Base-by-base conservation (phyloP, 2,329 filamentous ascomycete species). In the Colletotrichum liaoningense region DNA sequence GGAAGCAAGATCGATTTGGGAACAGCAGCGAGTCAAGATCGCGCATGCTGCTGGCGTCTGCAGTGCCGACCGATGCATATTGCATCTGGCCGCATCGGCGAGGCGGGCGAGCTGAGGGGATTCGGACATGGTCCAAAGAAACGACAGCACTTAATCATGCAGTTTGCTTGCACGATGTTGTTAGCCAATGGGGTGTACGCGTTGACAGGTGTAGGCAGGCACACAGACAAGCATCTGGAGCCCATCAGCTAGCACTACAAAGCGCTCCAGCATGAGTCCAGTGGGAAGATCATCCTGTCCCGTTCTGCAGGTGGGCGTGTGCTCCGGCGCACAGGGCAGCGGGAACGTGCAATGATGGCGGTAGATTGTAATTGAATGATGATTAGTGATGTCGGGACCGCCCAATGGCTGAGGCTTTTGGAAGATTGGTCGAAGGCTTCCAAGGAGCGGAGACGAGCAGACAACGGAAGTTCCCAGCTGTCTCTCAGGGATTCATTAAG, bases 1-100 rank as follows among this genome's bases (percentile, higher is more conserved):
- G 67, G 57, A 70, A 66, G 67, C 71, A 71, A 60, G 71, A 71
- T 73, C 71, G 67, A 73, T 57, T 62, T 66, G 35, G 33, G 60
- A 71, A 66, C 60, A 22, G 52, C 62, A 42, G 49, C 35, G 28
- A 55, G 49, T 66, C 56, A 56, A 66, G 71, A 71, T 71, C 49
- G 55, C 55, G 60, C 70, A 70, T 73, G 70, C 60, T 66, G 60
- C 67, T 72, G 54, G 64, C 46, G 67, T 59, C 59, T 73, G 70
- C 60, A 55, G 46, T 69, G 42, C 42, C 59, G 55, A 33, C 60
- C 60, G 56, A 57, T 66, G 46, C 58, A 30, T 46, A 49, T 30
- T 73, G 67, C 71, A 60, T 57, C 28, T 57, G 24, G 52, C 14
- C 42, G 63, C 71, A 57, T 71, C 62, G 62, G 62, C 38, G 56